Conservation (phyloP, 2,329 filamentous ascomycete species). For the Phyllosticta citrichinensis region DNA sequence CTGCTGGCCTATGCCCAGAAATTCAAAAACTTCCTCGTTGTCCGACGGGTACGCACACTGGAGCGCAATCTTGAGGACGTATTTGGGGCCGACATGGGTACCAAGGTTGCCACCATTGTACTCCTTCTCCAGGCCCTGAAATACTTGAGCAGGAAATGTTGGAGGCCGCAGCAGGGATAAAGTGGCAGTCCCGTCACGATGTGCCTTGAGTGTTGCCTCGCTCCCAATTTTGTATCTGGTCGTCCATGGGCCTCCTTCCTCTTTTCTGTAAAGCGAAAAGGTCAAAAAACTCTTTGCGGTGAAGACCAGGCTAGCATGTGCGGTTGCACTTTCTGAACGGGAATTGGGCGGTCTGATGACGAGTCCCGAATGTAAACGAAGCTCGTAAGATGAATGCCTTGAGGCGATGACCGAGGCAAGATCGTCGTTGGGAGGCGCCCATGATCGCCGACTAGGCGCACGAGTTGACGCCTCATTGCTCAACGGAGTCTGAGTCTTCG, state of each 20-base stretch:
- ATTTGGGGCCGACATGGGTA: not conserved
- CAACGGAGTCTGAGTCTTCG: too few relatives aligned
- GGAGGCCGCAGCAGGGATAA: constrained; percentile 11
- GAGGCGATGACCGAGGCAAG: not conserved
- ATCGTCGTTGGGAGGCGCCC: not conserved
- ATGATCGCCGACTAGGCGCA: not conserved
- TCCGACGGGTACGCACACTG: not conserved
- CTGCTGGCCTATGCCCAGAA: not conserved
- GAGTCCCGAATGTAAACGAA: too few relatives aligned
- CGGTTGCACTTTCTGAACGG: too few relatives aligned
- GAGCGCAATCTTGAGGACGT: not conserved
- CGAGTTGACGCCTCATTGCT: too few relatives aligned
- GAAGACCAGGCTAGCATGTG: not conserved
- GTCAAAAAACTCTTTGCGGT: not conserved
- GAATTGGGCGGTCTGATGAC: not conserved
- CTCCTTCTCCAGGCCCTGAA: not conserved
- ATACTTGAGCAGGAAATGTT: not conserved
- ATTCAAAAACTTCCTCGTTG: not conserved
- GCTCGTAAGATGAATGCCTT: not conserved
- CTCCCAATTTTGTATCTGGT: constrained; percentile 19
- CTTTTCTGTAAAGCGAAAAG: constrained; percentile 11
- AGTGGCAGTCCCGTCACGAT: not conserved
- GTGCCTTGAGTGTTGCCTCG: not conserved
- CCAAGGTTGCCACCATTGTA: not conserved
- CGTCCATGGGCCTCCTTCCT: constrained; percentile 14